Percentiles rank a stretch among this genome's conserved stretches.
Evolutionary conservation across 257 asterid species (phyloP).

Genomic region (Solanum peruvianum): DNA sequence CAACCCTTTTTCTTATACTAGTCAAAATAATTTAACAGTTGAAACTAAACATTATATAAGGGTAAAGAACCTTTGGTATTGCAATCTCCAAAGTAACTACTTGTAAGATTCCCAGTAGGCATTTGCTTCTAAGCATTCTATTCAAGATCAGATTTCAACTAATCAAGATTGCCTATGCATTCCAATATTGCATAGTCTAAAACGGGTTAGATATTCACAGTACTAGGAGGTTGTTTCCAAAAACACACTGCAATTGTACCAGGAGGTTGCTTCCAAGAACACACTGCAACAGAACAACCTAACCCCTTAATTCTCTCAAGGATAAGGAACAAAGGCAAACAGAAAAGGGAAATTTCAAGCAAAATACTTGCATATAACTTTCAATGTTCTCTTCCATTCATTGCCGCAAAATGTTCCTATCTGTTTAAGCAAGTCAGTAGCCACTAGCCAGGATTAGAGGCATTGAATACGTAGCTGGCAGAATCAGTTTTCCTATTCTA

Average conservation of each 20-base stretch:
- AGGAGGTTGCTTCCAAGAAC: neutral
- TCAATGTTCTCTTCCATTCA: neutral
- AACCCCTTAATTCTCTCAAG: neutral
- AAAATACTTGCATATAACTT: neutral
- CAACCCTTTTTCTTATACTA: neutral
- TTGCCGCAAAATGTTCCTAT: neutral
- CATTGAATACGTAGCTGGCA: neutral
- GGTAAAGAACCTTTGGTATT: neutral
- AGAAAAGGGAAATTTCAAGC: neutral
- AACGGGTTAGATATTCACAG: neutral
- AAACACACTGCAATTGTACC: neutral
- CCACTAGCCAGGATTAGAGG: neutral
- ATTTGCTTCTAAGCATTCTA: neutral
- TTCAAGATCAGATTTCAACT: neutral
- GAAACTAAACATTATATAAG: neutral
- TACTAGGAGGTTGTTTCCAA: neutral
- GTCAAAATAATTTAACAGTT: neutral
- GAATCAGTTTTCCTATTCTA: neutral
- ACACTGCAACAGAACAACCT: neutral
- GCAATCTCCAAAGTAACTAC: neutral
- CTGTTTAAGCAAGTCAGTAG: neutral
- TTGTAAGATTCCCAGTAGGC: neutral
- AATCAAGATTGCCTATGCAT: neutral
- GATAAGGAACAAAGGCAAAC: neutral
- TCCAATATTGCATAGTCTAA: neutral